Evolutionary conservation across 805 yeast species (phyloP).

Genomic region (Kuraishia ogatae): DNA sequence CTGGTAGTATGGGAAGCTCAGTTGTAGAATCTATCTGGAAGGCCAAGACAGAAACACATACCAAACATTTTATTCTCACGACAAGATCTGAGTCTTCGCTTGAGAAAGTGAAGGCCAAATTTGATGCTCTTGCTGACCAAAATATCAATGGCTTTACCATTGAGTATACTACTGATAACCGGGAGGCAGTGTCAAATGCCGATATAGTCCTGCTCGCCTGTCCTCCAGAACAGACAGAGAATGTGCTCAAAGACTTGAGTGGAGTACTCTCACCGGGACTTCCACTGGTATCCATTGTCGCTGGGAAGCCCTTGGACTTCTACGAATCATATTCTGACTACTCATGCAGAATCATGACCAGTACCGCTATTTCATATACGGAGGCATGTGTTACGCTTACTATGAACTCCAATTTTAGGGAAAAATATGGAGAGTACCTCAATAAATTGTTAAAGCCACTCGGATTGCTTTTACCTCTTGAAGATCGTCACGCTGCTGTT

Average conservation of each 20-base stretch:
- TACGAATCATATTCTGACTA: slow-evolving; percentile 41
- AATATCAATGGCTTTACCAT: slow-evolving; percentile 27
- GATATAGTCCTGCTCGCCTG: slow-evolving; percentile 78
- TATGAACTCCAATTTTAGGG: slow-evolving; percentile 24
- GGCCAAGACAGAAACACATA: slow-evolving; percentile 43
- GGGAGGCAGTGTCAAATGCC: slow-evolving; percentile 50
- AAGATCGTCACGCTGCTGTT: slow-evolving; percentile 92
- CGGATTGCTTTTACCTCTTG: slow-evolving; percentile 58
- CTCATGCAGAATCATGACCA: slow-evolving; percentile 93
- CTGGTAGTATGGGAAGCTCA: slow-evolving; percentile 96
- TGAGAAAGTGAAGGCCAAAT: slow-evolving; percentile 33
- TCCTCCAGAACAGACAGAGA: slow-evolving; percentile 73
- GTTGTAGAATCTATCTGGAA: slow-evolving; percentile 71
- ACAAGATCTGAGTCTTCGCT: slow-evolving; percentile 52
- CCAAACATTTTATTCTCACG: slow-evolving; percentile 67
- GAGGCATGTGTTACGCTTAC: slow-evolving; percentile 86
- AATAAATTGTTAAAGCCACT: slow-evolving; percentile 51
- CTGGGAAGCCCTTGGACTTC: slow-evolving; percentile 86
- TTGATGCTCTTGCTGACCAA: slow-evolving; percentile 41
- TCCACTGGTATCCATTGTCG: slow-evolving; percentile 72
- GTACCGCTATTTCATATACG: slow-evolving; percentile 93
- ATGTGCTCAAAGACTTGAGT: slow-evolving; percentile 44
- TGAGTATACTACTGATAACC: not conserved
- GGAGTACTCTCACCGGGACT: slow-evolving; percentile 34
- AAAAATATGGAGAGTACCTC: slow-evolving; percentile 34